These are phyloP conservation scores for Salvia hispanica DNA, from an alignment of 257 asterid species.

Conservation along the genomic window DNA sequence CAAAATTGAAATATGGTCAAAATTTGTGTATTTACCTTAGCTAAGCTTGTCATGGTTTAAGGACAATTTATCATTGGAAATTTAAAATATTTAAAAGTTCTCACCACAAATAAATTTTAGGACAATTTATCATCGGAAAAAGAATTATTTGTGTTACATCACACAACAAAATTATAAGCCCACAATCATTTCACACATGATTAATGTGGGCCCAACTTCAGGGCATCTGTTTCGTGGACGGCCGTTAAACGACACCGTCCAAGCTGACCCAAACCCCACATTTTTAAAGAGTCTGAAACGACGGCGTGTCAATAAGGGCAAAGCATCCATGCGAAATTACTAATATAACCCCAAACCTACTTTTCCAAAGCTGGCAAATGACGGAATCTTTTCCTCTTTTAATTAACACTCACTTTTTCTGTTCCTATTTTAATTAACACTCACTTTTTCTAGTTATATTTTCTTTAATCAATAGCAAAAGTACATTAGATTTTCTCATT, in stretches of 20 bases:
- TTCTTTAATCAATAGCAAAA: background rate
- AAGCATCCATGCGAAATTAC: conserved; percentile 30
- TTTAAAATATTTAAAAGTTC: no score
- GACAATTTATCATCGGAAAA: no score
- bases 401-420: no score
- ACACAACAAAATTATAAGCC: conserved; percentile 30
- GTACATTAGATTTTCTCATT: conserved; percentile 25
- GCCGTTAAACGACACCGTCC: conserved; percentile 45
- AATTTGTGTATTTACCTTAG: no score
- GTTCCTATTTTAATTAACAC: no score
- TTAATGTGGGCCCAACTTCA: conserved; percentile 46
- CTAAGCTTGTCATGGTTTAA: no score
- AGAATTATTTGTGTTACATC: background rate
- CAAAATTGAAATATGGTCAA: no score
- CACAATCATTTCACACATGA: conserved; percentile 29
- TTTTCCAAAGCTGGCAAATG: conserved; percentile 30
- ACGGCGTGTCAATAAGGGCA: conserved; percentile 32
- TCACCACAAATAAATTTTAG: no score
- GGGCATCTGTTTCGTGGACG: conserved; percentile 27
- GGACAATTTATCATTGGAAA: no score
- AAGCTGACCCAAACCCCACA: conserved; percentile 28
- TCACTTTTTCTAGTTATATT: background rate
- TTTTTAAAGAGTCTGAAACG: conserved; percentile 32
- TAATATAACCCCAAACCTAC: conserved; percentile 23
- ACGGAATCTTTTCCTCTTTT: background rate